phyloP scores from a whole-genome alignment of 192 early-diverging fungal genomes.

The Powellomyces hirtus region DNA sequence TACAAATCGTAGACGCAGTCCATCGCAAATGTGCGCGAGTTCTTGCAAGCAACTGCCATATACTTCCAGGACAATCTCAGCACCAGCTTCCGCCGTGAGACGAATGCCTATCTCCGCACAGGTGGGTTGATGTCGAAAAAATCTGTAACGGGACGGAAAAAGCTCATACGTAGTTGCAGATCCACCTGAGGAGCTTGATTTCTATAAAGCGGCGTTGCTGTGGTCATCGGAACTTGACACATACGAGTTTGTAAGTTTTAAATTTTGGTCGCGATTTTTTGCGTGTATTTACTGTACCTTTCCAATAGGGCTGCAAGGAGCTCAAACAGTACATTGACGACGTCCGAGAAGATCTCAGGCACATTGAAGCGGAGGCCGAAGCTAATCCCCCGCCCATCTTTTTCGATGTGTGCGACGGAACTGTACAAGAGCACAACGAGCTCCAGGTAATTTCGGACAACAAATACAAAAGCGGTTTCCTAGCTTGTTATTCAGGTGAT shows the following conservation, averaged over 20 bases:
- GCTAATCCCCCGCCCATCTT: conserved; percentile 32
- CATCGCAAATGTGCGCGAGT: conserved; percentile 25
- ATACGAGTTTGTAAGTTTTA: conserved; percentile 32
- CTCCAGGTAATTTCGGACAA: too few relatives aligned
- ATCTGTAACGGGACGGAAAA: background rate
- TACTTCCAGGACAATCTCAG: conserved; percentile 35
- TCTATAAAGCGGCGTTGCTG: conserved; percentile 31
- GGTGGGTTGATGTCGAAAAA: background rate
- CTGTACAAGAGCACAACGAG: conserved; percentile 11
- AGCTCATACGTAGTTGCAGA: background rate
- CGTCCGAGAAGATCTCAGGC: conserved; percentile 16
- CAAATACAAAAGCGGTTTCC: too few relatives aligned
- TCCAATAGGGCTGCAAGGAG: conserved; percentile 27
- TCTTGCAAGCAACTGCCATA: conserved; percentile 35
- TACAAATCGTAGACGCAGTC: background rate
- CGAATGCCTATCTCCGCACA: conserved; percentile 27
- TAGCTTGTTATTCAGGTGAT: background rate
- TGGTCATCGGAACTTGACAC: conserved; percentile 33
- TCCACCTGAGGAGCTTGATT: conserved; percentile 19
- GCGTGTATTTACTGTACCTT: background rate
- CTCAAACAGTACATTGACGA: conserved; percentile 27
- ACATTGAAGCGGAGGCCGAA: conserved; percentile 21
- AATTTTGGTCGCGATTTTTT: background rate
- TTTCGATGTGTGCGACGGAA: conserved; percentile 16
- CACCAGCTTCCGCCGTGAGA: conserved; percentile 33